Base-by-base conservation (phyloP, 495 filamentous ascomycete species). In the Xylaria venustula region DNA sequence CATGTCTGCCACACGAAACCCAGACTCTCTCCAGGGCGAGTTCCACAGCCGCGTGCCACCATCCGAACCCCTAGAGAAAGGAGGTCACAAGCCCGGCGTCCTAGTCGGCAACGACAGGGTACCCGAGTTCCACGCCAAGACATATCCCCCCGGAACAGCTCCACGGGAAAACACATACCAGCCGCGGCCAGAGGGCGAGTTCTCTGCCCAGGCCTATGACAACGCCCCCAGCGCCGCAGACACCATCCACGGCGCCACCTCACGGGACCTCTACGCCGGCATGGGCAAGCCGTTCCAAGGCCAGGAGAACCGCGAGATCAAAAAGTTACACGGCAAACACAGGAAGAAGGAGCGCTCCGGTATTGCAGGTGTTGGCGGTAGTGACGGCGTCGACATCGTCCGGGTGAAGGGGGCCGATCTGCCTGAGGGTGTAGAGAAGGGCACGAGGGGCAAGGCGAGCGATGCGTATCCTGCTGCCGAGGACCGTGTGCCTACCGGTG, bases 81-180 rank as follows among this genome's bases (percentile, higher is more conserved):
- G 77, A 42, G 84, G 87, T 3, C 89, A 93, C 71, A 76, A 88
- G 70, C 82, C 81, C 17, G 90, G 90, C 62, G 71, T 77, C 36
- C 77, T 83, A 58, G 79, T 83, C 50, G 85, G 84, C 57, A 77
- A 77, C 54, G 87, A 93, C 64, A 70, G 76, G 62, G 75, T 71
- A 36, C 84, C 85, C 45, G 88, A 88, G 65, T 91, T 88, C 79
- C 74, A 76, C 62, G 80, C 82, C 34, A 55, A 91, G 70, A 83
- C 81, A 17, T 74, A 85, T 37, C 77, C 87, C 0, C 71, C 87
- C 0, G 90, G 89, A 50, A 85, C 84, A 7, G 90, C 90, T 0
- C 89, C 90, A 0, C 67, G 73, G 1, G 78, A 84, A 60, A 66
- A 75, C 63, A 88, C 87, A 9, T 90, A 84, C 75, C 61, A 73